phyloP scores from a whole-genome alignment of 2,329 filamentous ascomycete genomes.

The Zymoseptoria ardabiliae region DNA sequence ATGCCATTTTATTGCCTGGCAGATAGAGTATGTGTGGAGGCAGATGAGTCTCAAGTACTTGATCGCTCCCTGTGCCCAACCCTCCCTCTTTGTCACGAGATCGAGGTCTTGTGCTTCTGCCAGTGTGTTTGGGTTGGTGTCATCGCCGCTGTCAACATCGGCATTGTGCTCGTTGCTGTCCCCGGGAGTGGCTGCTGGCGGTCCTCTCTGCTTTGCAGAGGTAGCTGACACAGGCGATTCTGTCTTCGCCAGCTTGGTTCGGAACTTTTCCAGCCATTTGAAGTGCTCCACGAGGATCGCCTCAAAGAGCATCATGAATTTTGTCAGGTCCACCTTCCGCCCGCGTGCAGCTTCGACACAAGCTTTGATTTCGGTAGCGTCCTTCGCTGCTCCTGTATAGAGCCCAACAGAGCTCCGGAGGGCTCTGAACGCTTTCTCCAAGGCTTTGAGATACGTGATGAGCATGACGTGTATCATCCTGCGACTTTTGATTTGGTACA shows the following conservation, averaged over 20 bases:
- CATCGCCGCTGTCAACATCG: neutral
- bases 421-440: neutral
- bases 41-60: neutral
- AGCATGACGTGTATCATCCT: neutral
- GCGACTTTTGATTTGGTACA: neutral
- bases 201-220: neutral
- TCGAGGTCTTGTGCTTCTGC: neutral
- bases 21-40: neutral
- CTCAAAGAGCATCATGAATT: neutral
- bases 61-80: neutral
- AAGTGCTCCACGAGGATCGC: neutral
- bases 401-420: neutral
- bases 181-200: neutral
- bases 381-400: neutral
- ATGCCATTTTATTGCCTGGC: neutral
- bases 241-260: neutral
- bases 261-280: neutral
- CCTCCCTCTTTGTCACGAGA: neutral
- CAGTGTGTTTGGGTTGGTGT: neutral
- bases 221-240: neutral
- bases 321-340: neutral
- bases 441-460: neutral
- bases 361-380: neutral
- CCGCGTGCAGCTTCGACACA: neutral
- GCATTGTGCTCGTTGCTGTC: neutral